phyloP scores from a whole-genome alignment of 2,329 filamentous ascomycete species.

The Penicillium griseofulvum region DNA sequence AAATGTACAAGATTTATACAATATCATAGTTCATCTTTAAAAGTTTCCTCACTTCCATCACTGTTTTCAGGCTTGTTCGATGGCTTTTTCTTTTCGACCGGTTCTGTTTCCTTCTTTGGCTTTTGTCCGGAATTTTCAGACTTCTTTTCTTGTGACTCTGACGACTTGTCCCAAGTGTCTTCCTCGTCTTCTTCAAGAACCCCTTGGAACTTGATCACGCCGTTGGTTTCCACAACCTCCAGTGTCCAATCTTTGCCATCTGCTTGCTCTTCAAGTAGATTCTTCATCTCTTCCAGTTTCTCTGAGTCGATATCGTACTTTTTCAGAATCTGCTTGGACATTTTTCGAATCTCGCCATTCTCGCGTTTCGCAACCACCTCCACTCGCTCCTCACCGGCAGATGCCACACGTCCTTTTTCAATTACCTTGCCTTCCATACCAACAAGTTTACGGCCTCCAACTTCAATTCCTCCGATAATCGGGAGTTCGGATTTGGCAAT shows the following conservation, averaged over 20 bases:
- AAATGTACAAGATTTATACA: conserved; percentile 14
- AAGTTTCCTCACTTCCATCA: conserved; percentile 40
- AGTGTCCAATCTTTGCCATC: conserved; percentile 74
- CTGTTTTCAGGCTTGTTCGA: conserved; percentile 8
- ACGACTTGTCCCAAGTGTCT: conserved; percentile 33
- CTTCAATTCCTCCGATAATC: conserved; percentile 57
- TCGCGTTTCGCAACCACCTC: conserved; percentile 54
- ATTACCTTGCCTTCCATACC: conserved; percentile 56
- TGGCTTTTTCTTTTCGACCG: conserved; percentile 7
- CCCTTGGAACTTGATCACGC: conserved; percentile 65
- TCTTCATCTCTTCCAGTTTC: conserved; percentile 66
- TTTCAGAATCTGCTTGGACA: conserved; percentile 66
- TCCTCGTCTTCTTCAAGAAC: conserved; percentile 62
- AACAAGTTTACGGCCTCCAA: conserved; percentile 58
- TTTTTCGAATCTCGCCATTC: conserved; percentile 59
- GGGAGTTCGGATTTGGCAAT: conserved; percentile 29
- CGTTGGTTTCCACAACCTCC: conserved; percentile 70
- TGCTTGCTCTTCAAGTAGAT: conserved; percentile 66
- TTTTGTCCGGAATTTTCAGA: conserved; percentile 24
- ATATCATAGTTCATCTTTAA: conserved; percentile 39
- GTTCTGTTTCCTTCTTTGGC: conserved; percentile 17
- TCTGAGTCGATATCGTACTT: conserved; percentile 65
- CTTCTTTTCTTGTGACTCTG: conserved; percentile 12
- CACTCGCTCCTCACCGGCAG: conserved; percentile 50
- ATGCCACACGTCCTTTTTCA: conserved; percentile 56